These are phyloP conservation scores for Amanita rimosa DNA, from an alignment of 768 basidiomycete species.

Conservation along the genomic window DNA sequence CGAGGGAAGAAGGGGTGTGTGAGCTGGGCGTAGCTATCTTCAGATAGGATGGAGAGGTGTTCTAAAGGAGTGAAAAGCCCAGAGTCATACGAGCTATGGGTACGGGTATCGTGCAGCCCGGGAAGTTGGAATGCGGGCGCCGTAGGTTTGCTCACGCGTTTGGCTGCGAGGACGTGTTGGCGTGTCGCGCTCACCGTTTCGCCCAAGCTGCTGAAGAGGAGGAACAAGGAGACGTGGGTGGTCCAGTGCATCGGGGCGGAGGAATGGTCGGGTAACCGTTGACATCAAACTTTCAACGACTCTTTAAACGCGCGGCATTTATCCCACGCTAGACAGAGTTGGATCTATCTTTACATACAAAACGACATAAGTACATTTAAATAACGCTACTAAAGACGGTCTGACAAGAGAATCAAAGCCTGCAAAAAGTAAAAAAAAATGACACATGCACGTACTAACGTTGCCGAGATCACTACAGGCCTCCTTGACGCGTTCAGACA, in stretches of 20 bases:
- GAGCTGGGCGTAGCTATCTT: constrained; percentile 23
- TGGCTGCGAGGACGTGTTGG: neutral
- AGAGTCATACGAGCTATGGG: constrained; percentile 12
- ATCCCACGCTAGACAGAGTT: no score
- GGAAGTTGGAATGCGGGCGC: neutral
- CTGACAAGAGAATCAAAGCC: neutral
- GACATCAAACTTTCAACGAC: no score
- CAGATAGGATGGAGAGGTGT: constrained; percentile 21
- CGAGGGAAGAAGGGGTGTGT: constrained; percentile 38
- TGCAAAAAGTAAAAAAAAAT: neutral
- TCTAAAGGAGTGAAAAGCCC: constrained; percentile 25
- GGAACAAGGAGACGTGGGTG: neutral
- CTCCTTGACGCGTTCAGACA: constrained; percentile 77
- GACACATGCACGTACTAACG: constrained; percentile 16
- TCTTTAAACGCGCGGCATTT: no score
- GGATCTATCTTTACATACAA: neutral
- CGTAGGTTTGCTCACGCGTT: neutral
- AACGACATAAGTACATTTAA: neutral
- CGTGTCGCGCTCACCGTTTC: neutral
- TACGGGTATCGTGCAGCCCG: neutral
- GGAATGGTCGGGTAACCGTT: no score
- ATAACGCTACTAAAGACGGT: constrained; percentile 7
- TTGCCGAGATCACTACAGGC: constrained; percentile 88
- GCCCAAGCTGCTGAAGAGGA: neutral
- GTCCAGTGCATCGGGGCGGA: neutral